Percentiles rank a stretch among this genome's conserved stretches.
Evolutionary conservation across 164 flowering plant species (phyloP).

Genomic region (grape (Vitis vinifera)): ASM3070453v1 NC_081818.1:1721001-1721500

Average conservation of each 20-base stretch:
- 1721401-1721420: slow-evolving; percentile 64
- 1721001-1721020: too few relatives aligned
- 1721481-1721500: slow-evolving; percentile 79
- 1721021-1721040: too few relatives aligned
- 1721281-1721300: slow-evolving; percentile 85
- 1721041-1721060: too few relatives aligned
- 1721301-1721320: slow-evolving; percentile 82
- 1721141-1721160: background rate
- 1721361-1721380: slow-evolving; percentile 6
- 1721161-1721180: background rate
- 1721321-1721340: slow-evolving; percentile 16
- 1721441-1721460: slow-evolving; percentile 87
- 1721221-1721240: slow-evolving; percentile 97
- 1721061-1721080: too few relatives aligned
- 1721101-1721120: too few relatives aligned
- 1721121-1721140: too few relatives aligned
- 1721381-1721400: slow-evolving; percentile 60
- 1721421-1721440: slow-evolving; percentile 71
- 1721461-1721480: slow-evolving; percentile 75
- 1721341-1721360: background rate
- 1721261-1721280: slow-evolving; percentile 65
- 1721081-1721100: too few relatives aligned
- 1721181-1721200: slow-evolving; percentile 51
- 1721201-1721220: slow-evolving; percentile 60
- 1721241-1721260: slow-evolving; percentile 71